Percentiles rank a stretch among this genome's conserved stretches.
phyloP scores from a whole-genome alignment of 495 filamentous ascomycete genomes.

The Ramalina intermedia region DNA sequence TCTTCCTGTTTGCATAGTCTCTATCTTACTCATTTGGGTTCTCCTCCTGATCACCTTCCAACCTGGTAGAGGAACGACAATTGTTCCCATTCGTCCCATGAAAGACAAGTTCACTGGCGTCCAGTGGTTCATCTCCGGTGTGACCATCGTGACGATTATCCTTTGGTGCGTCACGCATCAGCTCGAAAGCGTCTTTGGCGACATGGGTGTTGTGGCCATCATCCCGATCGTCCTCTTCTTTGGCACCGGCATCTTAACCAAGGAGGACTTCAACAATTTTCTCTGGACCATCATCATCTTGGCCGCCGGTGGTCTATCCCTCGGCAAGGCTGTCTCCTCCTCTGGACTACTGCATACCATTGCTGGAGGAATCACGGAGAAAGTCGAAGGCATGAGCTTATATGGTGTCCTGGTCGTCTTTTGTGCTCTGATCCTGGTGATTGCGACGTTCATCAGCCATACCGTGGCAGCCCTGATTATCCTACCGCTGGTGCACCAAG shows the following conservation, averaged over 20 bases:
- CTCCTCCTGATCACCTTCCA: slow-evolving; percentile 75
- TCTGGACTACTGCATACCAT: slow-evolving; percentile 89
- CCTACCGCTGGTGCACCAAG: slow-evolving; percentile 72
- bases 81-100: slow-evolving; percentile 78
- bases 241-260: slow-evolving; percentile 90
- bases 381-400: slow-evolving; percentile 64
- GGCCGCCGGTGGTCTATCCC: slow-evolving; percentile 79
- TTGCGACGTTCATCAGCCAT: slow-evolving; percentile 96
- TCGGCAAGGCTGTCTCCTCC: slow-evolving; percentile 88
- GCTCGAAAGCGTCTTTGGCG: slow-evolving; percentile 74
- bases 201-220: slow-evolving; percentile 97
- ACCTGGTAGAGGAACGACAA: slow-evolving; percentile 70
- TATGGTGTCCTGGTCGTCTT: slow-evolving; percentile 86
- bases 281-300: slow-evolving; percentile 99
- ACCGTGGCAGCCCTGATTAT: slow-evolving; percentile 95
- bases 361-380: slow-evolving; percentile 53
- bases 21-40: slow-evolving; percentile 77
- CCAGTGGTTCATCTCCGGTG: slow-evolving; percentile 80
- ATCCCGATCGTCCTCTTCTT: slow-evolving; percentile 94
- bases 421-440: slow-evolving; percentile 68
- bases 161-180: slow-evolving; percentile 90
- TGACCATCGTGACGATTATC: slow-evolving; percentile 75
- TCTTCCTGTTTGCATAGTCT: slow-evolving; percentile 82
- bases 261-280: slow-evolving; percentile 99
- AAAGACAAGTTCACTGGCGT: slow-evolving; percentile 77